These are phyloP conservation scores for Neurospora sp. DNA, from an alignment of 495 filamentous ascomycete genomes.

Conservation along the genomic window DNA sequence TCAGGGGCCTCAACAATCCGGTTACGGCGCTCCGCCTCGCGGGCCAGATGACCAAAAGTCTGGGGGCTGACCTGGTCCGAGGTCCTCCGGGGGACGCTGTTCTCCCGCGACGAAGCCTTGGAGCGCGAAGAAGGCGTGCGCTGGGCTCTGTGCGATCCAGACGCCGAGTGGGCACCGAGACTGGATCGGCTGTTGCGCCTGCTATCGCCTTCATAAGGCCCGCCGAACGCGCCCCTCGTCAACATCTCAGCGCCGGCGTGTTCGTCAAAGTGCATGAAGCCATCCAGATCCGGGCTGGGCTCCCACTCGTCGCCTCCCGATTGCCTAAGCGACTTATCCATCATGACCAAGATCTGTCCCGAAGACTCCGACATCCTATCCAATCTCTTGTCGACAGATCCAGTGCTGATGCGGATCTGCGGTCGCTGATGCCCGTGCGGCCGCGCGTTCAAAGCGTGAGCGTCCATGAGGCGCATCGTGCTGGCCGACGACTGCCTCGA, in stretches of 20 bases:
- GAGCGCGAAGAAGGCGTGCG: background rate
- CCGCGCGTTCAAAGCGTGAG: slow-evolving; percentile 9
- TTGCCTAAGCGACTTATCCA: slow-evolving; percentile 9
- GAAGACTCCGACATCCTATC: background rate
- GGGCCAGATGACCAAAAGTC: background rate
- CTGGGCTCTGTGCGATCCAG: slow-evolving; percentile 2
- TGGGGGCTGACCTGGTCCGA: slow-evolving; percentile 9
- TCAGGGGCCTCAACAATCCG: slow-evolving; percentile 17
- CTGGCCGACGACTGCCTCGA: slow-evolving; percentile 21
- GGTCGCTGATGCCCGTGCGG: slow-evolving; percentile 10
- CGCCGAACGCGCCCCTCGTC: background rate
- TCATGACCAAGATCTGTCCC: slow-evolving; percentile 22
- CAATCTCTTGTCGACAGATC: background rate
- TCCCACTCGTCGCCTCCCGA: slow-evolving; percentile 21
- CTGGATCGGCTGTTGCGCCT: slow-evolving; percentile 9
- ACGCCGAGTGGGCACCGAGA: slow-evolving; percentile 5
- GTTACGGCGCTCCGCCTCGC: slow-evolving; percentile 7
- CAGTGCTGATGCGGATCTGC: background rate
- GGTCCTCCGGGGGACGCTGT: background rate
- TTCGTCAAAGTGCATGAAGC: slow-evolving; percentile 26
- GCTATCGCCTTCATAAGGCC: background rate
- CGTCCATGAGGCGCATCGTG: slow-evolving; percentile 17
- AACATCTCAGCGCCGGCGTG: slow-evolving; percentile 16
- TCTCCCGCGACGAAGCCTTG: slow-evolving; percentile 4
- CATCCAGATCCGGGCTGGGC: slow-evolving; percentile 29